These are phyloP conservation scores for Euptelea pleiosperma DNA, from an alignment of 164 flowering plant genomes.

Conservation along the genomic window DNA sequence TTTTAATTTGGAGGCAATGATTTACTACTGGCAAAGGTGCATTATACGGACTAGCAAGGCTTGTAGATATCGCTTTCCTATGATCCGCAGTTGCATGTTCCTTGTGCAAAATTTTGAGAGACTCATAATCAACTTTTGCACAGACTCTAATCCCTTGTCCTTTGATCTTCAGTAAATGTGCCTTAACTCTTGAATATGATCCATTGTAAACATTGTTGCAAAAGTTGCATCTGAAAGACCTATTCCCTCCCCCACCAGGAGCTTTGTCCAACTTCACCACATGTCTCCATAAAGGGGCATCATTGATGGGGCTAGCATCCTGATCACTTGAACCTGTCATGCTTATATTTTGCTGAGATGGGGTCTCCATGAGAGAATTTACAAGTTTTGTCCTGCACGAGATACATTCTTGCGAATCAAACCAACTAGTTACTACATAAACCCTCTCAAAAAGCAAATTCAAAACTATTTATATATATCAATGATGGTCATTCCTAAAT, in stretches of 20 bases:
- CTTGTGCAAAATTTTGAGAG: slow-evolving; percentile 9
- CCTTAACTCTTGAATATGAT: slow-evolving; percentile 14
- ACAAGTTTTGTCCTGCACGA: neutral
- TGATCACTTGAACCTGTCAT: slow-evolving; percentile 18
- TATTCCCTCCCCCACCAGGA: slow-evolving; percentile 19
- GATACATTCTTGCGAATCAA: neutral
- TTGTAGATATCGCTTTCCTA: slow-evolving; percentile 3
- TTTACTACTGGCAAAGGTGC: slow-evolving; percentile 5
- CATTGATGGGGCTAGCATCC: slow-evolving; percentile 6
- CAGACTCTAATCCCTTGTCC: slow-evolving; percentile 12
- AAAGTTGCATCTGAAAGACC: slow-evolving; percentile 15
- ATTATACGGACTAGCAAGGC: slow-evolving; percentile 3
- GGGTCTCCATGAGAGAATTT: slow-evolving; percentile 2
- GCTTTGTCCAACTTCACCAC: slow-evolving; percentile 17
- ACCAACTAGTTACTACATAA: neutral
- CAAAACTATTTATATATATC: no score
- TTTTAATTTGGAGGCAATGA: slow-evolving; percentile 6
- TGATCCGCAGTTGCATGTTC: slow-evolving; percentile 10
- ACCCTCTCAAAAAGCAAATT: no score
- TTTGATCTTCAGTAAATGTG: slow-evolving; percentile 13
- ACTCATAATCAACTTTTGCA: slow-evolving; percentile 9
- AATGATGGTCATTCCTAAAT: no score
- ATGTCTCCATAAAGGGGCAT: slow-evolving; percentile 15
- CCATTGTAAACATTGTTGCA: slow-evolving; percentile 15
- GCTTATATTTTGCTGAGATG: slow-evolving; percentile 10